Percentiles rank a stretch among this genome's conserved stretches.
phyloP scores from a whole-genome alignment of 2,329 filamentous ascomycete genomes.

The Hymenoscyphus repandus region DNA sequence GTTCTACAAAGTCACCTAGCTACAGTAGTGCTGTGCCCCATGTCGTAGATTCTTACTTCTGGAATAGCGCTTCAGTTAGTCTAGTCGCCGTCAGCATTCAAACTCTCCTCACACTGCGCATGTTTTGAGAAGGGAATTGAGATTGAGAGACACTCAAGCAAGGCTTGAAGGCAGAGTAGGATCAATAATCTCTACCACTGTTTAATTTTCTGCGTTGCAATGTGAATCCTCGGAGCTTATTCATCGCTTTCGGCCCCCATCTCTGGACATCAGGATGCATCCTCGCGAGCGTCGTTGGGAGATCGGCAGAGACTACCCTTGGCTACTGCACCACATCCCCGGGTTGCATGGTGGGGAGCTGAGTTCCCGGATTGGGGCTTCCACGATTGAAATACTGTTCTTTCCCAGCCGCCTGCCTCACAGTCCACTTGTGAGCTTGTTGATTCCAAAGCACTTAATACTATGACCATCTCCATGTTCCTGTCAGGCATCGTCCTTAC shows the following conservation, averaged over 20 bases:
- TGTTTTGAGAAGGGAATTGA: too few species aligned
- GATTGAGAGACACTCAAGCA: not conserved
- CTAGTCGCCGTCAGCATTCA: too few species aligned
- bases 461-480: not conserved
- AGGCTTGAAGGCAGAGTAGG: not conserved
- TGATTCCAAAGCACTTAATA: not conserved
- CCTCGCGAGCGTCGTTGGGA: not conserved
- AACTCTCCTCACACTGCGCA: too few species aligned
- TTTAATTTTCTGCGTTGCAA: too few species aligned
- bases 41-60: too few species aligned
- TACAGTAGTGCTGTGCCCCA: too few species aligned
- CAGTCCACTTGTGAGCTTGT: not conserved
- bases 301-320: not conserved
- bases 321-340: not conserved
- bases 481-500: not conserved
- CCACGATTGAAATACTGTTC: not conserved
- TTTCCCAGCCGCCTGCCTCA: not conserved
- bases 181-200: too few species aligned
- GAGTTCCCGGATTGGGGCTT: not conserved
- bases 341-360: not conserved
- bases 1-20: too few species aligned
- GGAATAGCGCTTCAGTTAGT: too few species aligned
- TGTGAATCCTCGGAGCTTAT: not conserved
- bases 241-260: not conserved
- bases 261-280: not conserved